Conservation (phyloP, 192 early-diverging fungal species). For the Gigaspora rosea region DNA sequence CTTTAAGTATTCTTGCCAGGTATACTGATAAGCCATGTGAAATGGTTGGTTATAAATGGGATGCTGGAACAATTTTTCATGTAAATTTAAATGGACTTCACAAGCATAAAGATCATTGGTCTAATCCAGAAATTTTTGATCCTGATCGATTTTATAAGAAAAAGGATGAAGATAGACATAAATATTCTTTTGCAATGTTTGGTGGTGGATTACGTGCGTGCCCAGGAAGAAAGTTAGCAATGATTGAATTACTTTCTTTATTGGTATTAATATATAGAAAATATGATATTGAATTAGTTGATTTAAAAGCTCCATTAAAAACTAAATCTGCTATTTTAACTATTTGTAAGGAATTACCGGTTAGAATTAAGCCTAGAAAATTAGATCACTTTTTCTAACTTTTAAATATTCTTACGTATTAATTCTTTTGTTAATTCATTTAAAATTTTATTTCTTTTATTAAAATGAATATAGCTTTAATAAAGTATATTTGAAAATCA, state of each 20-base stretch:
- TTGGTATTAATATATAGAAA: background rate
- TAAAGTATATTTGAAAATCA: too few relatives aligned
- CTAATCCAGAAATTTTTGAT: background rate
- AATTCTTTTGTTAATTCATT: too few relatives aligned
- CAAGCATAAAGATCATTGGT: background rate
- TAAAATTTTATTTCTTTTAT: too few relatives aligned
- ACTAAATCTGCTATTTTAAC: background rate
- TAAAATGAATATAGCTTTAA: too few relatives aligned
- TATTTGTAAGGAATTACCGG: background rate
- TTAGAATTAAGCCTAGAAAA: background rate
- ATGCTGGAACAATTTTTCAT: background rate
- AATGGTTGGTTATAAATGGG: slow-evolving; percentile 3
- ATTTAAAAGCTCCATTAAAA: background rate
- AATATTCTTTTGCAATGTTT: background rate
- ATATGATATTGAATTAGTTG: background rate
- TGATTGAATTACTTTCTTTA: background rate
- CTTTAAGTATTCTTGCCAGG: background rate
- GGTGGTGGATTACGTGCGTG: background rate
- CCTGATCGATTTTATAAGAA: background rate
- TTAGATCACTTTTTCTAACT: background rate
- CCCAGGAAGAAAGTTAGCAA: slow-evolving; percentile 9
- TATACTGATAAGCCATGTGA: background rate
- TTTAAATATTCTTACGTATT: too few relatives aligned
- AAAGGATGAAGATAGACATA: background rate
- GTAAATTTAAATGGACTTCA: background rate